Evolutionary conservation across 345 rosid species (phyloP), one percentile per base, ranked within the genome.

Genomic region (Lepidium aucheri): DNA sequence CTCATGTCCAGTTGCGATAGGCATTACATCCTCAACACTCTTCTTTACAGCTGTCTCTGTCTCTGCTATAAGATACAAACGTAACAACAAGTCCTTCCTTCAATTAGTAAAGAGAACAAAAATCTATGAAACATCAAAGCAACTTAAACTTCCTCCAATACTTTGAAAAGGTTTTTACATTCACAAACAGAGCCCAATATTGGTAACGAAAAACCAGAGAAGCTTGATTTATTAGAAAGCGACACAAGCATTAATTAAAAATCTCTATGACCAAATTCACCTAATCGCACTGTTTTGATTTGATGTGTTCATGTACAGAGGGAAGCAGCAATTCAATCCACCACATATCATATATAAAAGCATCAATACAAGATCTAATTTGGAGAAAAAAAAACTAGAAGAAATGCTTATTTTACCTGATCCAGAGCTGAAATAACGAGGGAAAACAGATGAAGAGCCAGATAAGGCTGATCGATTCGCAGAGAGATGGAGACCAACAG

Each of bases 1-100:
- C 67, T 91, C 89, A 10, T 88, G 91, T 42, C 94, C 91, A 20
- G 97, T 88, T 3, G 93, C 89, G 67, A 82, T 80, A 24, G 87
- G 94, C 85, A 81, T 76, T 6, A 83, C 77, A 76, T 85, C 86
- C 69, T 80, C 85, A 40, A 79, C 83, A 51, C 45, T 81, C 85
- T 84, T 84, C 82, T 77, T 82, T 47, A 78, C 82, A 17, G 84
- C 57, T 63, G 82, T 79, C 54, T 70, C 57, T 63, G 82, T 79
- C 54, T 70, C 81, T 39, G 75, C 79, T 71, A 15, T 71, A 78
- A 46, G 55, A 59, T 24, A 59, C 50, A 65, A 49, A n/a, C 62
- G 15, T 7, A 68, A 28, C 12, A 7, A 22, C 5, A 57, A 59
- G 15, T 40, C 16, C 2, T 50, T 50, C 0, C 7, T 60, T 52